Conservation (phyloP, 768 basidiomycete species). For the Candolleomyces efflorescens region DNA sequence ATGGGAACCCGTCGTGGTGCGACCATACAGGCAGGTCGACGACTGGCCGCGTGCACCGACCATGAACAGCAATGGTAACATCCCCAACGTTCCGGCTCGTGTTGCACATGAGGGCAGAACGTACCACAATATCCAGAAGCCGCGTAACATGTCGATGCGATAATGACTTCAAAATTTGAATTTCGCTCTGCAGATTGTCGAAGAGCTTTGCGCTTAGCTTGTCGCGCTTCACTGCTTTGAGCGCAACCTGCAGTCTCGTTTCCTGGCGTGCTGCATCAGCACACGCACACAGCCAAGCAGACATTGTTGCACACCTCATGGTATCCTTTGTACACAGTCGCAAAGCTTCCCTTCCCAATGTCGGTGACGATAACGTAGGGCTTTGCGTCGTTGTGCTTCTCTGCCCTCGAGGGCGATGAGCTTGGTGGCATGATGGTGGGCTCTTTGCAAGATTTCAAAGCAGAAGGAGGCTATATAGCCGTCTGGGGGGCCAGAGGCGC, state of each 20-base stretch:
- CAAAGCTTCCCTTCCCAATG: slow-evolving; percentile 91
- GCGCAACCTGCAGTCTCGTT: slow-evolving; percentile 75
- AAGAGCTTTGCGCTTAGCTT: slow-evolving; percentile 89
- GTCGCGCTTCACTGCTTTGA: slow-evolving; percentile 90
- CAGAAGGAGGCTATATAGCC: slow-evolving; percentile 2
- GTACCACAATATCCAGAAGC: slow-evolving; percentile 88
- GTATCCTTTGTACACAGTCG: slow-evolving; percentile 93
- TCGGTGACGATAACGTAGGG: slow-evolving; percentile 76
- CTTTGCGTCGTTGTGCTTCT: slow-evolving; percentile 65
- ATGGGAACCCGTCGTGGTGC: too few relatives aligned
- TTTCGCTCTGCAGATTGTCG: slow-evolving; percentile 98
- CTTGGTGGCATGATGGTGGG: slow-evolving; percentile 4
- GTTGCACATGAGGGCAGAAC: slow-evolving; percentile 10
- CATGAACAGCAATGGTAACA: not conserved
- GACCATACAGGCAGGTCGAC: too few relatives aligned
- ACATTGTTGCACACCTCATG: slow-evolving; percentile 60
- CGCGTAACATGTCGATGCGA: slow-evolving; percentile 92
- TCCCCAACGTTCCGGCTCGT: too few relatives aligned
- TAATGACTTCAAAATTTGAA: slow-evolving; percentile 91
- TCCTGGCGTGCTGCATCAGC: slow-evolving; percentile 42
- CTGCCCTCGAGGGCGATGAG: slow-evolving; percentile 11
- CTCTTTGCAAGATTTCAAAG: not conserved
- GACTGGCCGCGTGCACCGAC: slow-evolving; percentile 3
- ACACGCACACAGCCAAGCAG: not conserved
- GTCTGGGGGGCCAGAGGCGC: not conserved